Evolutionary conservation across 805 yeast genomes (phyloP).

Genomic region (Dipodascus albidus): DNA sequence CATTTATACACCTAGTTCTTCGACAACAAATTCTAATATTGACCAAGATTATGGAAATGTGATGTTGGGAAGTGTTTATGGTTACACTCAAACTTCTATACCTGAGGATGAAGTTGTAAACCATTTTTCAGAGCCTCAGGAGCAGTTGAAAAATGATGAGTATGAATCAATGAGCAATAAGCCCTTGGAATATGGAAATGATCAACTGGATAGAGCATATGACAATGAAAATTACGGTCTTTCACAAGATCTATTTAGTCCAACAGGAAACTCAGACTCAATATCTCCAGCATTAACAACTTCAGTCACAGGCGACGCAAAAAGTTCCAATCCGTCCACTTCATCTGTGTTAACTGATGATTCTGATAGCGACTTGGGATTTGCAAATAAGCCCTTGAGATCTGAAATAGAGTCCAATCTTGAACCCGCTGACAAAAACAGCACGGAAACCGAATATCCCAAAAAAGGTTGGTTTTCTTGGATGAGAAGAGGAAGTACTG

Average conservation of each 20-base stretch:
- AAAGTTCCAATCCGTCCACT: neutral
- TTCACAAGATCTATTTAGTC: neutral
- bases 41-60: neutral
- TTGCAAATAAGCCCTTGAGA: slow-evolving; percentile 3
- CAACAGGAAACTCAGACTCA: neutral
- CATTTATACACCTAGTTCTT: neutral
- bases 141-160: too few relatives aligned
- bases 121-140: neutral
- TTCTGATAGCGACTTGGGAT: slow-evolving; percentile 14
- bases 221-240: neutral
- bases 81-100: neutral
- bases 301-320: neutral
- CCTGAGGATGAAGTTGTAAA: neutral
- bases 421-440: slow-evolving; percentile 13
- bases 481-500: slow-evolving; percentile 41
- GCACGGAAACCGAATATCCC: slow-evolving; percentile 16
- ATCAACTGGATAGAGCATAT: neutral
- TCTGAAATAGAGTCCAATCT: neutral
- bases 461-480: slow-evolving; percentile 43
- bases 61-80: neutral
- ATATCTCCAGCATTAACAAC: neutral
- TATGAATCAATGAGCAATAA: too few relatives aligned
- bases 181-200: neutral
- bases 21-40: neutral
- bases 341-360: slow-evolving; percentile 5